Percentiles rank a stretch among this genome's conserved stretches.
phyloP scores from a whole-genome alignment of 495 filamentous ascomycete genomes.

The Bathelium albidoporum region DNA sequence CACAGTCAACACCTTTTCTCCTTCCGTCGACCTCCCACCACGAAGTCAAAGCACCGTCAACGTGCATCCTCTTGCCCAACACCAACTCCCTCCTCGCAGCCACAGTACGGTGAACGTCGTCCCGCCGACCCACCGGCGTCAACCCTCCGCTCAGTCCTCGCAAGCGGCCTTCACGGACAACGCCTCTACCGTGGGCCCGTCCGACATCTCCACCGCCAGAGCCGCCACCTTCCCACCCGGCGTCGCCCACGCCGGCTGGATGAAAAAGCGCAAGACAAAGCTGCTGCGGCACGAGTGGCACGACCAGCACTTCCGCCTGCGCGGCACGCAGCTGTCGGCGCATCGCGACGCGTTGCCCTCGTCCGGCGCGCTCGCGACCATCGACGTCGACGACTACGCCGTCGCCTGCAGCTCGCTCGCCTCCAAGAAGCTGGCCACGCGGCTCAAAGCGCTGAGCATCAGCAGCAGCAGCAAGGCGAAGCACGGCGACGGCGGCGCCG shows the following conservation, averaged over 20 bases:
- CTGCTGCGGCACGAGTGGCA: slow-evolving; percentile 92
- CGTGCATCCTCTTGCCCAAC: not conserved
- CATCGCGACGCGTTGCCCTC: slow-evolving; percentile 51
- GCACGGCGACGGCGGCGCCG: slow-evolving; percentile 24
- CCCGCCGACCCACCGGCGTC: slow-evolving; percentile 19
- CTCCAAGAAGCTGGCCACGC: slow-evolving; percentile 69
- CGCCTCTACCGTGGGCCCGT: not conserved
- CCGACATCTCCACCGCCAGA: not conserved
- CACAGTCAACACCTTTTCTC: not conserved
- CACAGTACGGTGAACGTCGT: not conserved
- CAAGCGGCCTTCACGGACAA: not conserved
- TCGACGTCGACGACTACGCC: slow-evolving; percentile 92
- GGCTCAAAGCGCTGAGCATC: slow-evolving; percentile 76
- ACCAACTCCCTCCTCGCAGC: slow-evolving; percentile 1
- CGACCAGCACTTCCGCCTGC: slow-evolving; percentile 75
- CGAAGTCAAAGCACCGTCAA: slow-evolving; percentile 1
- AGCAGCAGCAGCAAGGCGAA: slow-evolving; percentile 10
- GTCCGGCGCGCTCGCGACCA: slow-evolving; percentile 60
- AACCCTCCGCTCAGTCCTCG: slow-evolving; percentile 4
- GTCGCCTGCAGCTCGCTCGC: slow-evolving; percentile 76
- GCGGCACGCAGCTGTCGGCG: slow-evolving; percentile 76
- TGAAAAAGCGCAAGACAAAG: slow-evolving; percentile 89
- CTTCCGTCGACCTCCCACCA: not conserved
- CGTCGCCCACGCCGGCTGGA: slow-evolving; percentile 65
- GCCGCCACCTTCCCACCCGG: slow-evolving; percentile 24